These are phyloP conservation scores for Lindgomyces ingoldianus DNA, from an alignment of 495 filamentous ascomycete genomes.

Conservation along the genomic window DNA sequence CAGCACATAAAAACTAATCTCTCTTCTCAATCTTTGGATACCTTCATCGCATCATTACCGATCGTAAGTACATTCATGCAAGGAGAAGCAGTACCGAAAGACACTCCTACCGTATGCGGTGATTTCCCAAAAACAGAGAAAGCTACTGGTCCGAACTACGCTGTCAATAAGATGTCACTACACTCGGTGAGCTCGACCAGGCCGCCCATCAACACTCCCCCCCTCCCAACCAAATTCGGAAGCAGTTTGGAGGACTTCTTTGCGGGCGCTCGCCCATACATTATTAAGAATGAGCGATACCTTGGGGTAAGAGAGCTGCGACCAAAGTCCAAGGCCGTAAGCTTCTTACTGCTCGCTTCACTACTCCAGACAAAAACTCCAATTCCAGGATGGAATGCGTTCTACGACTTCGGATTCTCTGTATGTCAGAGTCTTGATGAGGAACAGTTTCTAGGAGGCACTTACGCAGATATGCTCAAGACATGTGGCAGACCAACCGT, in stretches of 20 bases:
- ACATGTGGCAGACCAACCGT: background rate
- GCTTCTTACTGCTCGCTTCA: background rate
- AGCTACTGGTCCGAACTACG: too few species aligned
- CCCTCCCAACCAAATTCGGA: too few species aligned
- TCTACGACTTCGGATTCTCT: constrained; percentile 7
- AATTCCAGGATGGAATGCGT: background rate
- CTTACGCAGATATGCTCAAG: background rate
- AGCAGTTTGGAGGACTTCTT: background rate
- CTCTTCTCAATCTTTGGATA: too few species aligned
- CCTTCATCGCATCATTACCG: too few species aligned
- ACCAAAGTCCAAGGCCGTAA: background rate
- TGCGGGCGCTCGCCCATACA: background rate
- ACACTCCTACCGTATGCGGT: too few species aligned
- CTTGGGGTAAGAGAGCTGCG: background rate
- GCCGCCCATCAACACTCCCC: too few species aligned
- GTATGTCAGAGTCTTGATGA: background rate
- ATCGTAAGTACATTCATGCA: too few species aligned
- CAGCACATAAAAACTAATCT: too few species aligned
- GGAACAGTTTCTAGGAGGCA: background rate
- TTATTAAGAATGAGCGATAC: background rate
- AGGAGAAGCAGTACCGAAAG: too few species aligned
- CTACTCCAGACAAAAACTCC: background rate
- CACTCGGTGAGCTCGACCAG: too few species aligned
- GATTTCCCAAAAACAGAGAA: too few species aligned
- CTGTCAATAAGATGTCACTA: too few species aligned